Base-by-base conservation (phyloP, 345 rosid genomes). In the Anastatica hierochuntica region DNA sequence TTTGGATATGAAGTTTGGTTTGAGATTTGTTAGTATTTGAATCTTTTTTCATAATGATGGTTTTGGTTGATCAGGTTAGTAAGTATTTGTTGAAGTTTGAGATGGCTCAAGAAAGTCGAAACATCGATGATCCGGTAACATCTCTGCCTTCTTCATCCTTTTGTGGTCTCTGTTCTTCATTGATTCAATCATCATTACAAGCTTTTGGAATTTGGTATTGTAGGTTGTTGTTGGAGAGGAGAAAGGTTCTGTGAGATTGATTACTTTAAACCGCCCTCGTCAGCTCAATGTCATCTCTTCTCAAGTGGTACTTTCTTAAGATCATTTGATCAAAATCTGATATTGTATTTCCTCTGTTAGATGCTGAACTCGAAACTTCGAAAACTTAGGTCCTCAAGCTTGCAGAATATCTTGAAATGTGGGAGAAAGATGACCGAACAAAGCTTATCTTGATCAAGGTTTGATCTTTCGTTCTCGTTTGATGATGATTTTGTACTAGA, bases 241-340 rank as follows among this genome's bases (percentile, higher is more conserved):
- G 54, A 44, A 75, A 53, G 82, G 70, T 35, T 56, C 34, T 49
- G 85, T 76, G 29, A 71, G 87, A 60, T 6, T 82, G 68, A 60
- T 78, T 66, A 86, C 81, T 27, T 71, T 90, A 65, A 90, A 90
- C 76, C 76, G 81, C 19, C 94, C 98, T 49, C 88, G 94, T 46
- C 94, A 84, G 38, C 61, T 86, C 58, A 90, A 90, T 76, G 84
- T 81, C 63, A 90, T 90, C 48, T 84, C 98, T 30, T 67, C 88
- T 0, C 40, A 79, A 75, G 85, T 86, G 90, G 98, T 86, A 73
- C 7, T 29, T 29, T n/a, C n/a, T n/a, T 55, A 42, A 12, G 12
- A 15, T 20, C 46, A 4, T 21, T 55, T 38, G 17, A 62, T 54
- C 47, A 35, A 5, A 47, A 40, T 10, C 1, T 48, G n/a, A 18